A percentile compares a stretch with the other conserved stretches of the same genome.
Conservation (phyloP, 768 basidiomycete genomes). For the Suillus alpinus region DNA sequence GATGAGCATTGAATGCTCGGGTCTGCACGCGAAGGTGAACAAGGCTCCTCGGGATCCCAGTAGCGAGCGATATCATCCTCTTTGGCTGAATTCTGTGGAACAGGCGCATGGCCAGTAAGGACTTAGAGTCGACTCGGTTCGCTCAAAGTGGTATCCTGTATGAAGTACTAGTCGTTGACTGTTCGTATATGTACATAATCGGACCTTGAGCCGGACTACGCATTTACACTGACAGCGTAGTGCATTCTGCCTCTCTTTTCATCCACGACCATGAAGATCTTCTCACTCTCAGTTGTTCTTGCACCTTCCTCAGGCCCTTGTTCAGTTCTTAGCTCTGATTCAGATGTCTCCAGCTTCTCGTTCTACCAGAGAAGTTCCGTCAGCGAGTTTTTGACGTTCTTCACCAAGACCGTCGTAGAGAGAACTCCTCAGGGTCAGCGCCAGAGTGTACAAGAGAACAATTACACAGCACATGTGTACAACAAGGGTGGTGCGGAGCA, state of each 20-base stretch:
- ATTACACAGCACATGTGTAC: slow-evolving; percentile 91
- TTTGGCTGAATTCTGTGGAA: neutral
- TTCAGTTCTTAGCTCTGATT: slow-evolving; percentile 63
- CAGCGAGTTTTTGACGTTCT: slow-evolving; percentile 91
- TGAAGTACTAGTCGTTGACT: neutral
- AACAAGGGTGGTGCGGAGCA: slow-evolving; percentile 85
- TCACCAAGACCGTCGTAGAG: slow-evolving; percentile 89
- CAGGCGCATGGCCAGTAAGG: neutral
- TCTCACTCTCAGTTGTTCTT: slow-evolving; percentile 70
- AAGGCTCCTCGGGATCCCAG: slow-evolving; percentile 21
- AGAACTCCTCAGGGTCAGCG: slow-evolving; percentile 85
- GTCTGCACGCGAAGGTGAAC: slow-evolving; percentile 43
- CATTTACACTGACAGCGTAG: neutral
- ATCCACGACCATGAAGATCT: slow-evolving; percentile 73
- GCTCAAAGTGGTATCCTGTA: neutral
- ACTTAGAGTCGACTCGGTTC: too few relatives aligned
- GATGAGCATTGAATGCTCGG: slow-evolving; percentile 44
- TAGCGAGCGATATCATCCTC: slow-evolving; percentile 5
- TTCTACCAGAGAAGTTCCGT: slow-evolving; percentile 91
- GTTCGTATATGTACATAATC: neutral
- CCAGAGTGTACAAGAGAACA: slow-evolving; percentile 92
- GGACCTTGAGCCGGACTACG: neutral
- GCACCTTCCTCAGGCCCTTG: slow-evolving; percentile 62
- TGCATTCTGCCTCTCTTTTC: slow-evolving; percentile 5
- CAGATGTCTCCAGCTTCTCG: slow-evolving; percentile 86